Evolutionary conservation across 2,329 filamentous ascomycete species (phyloP), one percentile per base, ranked within the genome.

Genomic region (Claviceps digitariae): DNA sequence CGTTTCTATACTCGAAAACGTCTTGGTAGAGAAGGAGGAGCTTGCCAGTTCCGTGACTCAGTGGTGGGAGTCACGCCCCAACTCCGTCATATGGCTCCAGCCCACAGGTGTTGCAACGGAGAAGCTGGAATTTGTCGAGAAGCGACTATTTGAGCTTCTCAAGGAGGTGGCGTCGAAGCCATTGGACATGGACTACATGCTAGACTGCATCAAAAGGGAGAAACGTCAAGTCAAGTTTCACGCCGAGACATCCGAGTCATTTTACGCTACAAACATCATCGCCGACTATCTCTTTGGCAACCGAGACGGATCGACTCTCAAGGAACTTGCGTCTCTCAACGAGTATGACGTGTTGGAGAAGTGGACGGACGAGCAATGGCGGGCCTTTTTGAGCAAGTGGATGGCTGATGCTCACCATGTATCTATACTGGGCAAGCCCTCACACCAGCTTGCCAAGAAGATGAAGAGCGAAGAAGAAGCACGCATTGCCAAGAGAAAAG

Each of bases 271-370:
- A 57, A 86, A 87, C 56, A 84, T 97, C 56, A 95, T 97, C 62
- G 86, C 84, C 15, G 90, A 97, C 64, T 95, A 94, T 65, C 77
- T 97, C 10, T 98, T 93, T 63, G 93, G 91, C 29, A 82, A 83
- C 50, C 80, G 89, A 34, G 85, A 95, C 65, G 94, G 93, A 1
- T 86, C 86, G 2, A 88, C 83, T 0, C 72, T 91, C 54, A 76
- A 71, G 48, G 75, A 83, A 25, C 67, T 90, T 38, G 72, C 73
- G 57, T 72, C 67, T 17, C 66, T 84, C 9, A 60, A 63, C 20
- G 80, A 83, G 62, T 84, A 82, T 57, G 86, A 93, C 56, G 72
- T 73, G 1, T 69, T 98, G 25, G 83, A 86, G 60, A 73, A 75
- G 49, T 98, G 93, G 93, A 80, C 76, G 3, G 90, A 97, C 58